These are phyloP conservation scores for Endocalyx cinctus DNA, from an alignment of 2,329 filamentous ascomycete species.

Conservation along the genomic window DNA sequence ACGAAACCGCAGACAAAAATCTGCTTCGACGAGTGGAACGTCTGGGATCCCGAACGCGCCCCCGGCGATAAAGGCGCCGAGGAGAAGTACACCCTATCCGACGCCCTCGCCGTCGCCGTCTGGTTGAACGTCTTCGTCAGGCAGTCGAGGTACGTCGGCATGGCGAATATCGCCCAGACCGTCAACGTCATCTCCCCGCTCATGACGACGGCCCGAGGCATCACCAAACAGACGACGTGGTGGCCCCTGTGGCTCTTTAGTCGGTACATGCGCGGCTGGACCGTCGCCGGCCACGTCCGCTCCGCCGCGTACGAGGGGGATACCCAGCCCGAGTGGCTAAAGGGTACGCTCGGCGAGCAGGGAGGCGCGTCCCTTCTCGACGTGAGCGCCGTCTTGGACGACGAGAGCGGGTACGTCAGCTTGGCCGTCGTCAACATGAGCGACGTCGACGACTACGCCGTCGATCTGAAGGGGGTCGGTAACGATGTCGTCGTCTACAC, in stretches of 20 bases:
- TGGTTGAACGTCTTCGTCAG: constrained; percentile 76
- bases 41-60: constrained; percentile 70
- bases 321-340: constrained; percentile 63
- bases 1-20: constrained; percentile 62
- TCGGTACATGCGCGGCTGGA: constrained; percentile 69
- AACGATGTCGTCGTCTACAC: constrained; percentile 55
- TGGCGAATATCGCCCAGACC: constrained; percentile 74
- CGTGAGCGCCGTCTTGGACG: constrained; percentile 56
- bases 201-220: constrained; percentile 62
- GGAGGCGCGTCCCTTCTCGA: constrained; percentile 64
- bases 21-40: constrained; percentile 84
- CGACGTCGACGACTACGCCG: constrained; percentile 55
- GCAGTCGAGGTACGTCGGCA: constrained; percentile 65
- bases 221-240: constrained; percentile 70
- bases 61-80: constrained; percentile 69
- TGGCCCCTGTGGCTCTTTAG: constrained; percentile 68
- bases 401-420: constrained; percentile 56
- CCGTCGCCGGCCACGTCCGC: constrained; percentile 61
- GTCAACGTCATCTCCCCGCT: constrained; percentile 76
- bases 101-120: constrained; percentile 68
- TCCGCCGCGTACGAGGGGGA: constrained; percentile 60
- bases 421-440: constrained; percentile 71
- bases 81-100: constrained; percentile 69
- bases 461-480: constrained; percentile 53
- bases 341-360: constrained; percentile 50